phyloP scores from a whole-genome alignment of 2,329 filamentous ascomycete genomes.

The Talaromyces sp. region DNA sequence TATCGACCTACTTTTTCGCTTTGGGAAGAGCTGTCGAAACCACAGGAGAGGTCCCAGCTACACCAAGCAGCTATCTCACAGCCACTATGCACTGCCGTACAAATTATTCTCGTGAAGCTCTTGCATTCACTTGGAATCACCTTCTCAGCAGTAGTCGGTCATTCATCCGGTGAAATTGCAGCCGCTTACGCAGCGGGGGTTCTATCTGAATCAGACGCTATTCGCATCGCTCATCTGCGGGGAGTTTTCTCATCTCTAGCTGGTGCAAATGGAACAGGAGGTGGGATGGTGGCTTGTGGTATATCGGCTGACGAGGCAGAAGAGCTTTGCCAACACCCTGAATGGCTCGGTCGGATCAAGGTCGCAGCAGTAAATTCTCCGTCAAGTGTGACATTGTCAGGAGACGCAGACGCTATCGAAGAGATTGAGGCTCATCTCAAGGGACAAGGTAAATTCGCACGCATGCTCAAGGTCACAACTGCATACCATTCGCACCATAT shows the following conservation, averaged over 20 bases:
- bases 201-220: constrained; percentile 16
- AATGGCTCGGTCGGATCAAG: constrained; percentile 6
- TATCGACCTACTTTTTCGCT: too few species aligned
- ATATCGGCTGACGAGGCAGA: constrained; percentile 15
- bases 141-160: constrained; percentile 26
- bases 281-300: constrained; percentile 31
- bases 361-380: constrained; percentile 32
- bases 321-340: not conserved
- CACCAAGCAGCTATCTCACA: constrained; percentile 26
- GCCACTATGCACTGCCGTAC: constrained; percentile 30
- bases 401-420: constrained; percentile 19
- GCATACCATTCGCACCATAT: constrained; percentile 20
- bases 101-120: constrained; percentile 30
- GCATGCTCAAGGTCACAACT: not conserved
- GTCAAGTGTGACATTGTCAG: constrained; percentile 29
- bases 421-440: not conserved
- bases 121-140: constrained; percentile 22
- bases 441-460: too few species aligned
- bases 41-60: constrained; percentile 15
- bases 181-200: constrained; percentile 30
- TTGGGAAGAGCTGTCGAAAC: constrained; percentile 16
- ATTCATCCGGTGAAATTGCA: constrained; percentile 35
- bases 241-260: constrained; percentile 17
- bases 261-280: constrained; percentile 13
- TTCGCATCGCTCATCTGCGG: constrained; percentile 22